Conservation (phyloP, 2,329 filamentous ascomycete species). For the Penicillium sp. region DNA sequence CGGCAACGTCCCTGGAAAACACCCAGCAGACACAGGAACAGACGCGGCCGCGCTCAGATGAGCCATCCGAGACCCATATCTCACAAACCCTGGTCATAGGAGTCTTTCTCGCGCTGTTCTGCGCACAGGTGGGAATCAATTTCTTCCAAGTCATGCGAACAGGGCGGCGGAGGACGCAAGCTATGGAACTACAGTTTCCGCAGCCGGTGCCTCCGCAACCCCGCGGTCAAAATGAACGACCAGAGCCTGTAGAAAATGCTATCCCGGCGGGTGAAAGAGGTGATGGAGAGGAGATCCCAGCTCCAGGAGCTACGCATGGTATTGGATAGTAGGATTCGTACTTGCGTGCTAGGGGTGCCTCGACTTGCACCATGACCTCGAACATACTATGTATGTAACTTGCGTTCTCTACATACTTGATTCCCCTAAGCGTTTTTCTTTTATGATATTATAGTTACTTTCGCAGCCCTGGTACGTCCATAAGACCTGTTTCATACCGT, state of each 20-base stretch:
- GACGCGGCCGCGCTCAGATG: background rate
- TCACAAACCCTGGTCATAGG: conserved; percentile 33
- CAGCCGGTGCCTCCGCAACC: conserved; percentile 18
- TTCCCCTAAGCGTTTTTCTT: background rate
- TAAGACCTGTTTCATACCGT: too few relatives aligned
- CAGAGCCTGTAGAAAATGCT: background rate
- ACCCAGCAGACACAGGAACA: conserved; percentile 3
- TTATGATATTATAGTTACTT: background rate
- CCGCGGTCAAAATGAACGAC: conserved; percentile 3
- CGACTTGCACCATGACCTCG: background rate
- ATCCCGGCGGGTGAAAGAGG: background rate
- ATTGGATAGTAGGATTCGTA: background rate
- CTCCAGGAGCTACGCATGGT: background rate
- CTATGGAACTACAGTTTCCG: conserved; percentile 22
- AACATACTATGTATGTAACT: background rate
- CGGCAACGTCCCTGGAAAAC: conserved; percentile 6
- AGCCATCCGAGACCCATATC: conserved; percentile 23
- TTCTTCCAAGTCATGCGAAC: conserved; percentile 26
- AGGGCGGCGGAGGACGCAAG: conserved; percentile 21
- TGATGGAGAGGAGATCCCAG: background rate
- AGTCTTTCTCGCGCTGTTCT: conserved; percentile 30
- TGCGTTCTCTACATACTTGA: background rate
- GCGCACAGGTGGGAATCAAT: conserved; percentile 29
- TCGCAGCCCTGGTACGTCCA: too few relatives aligned
- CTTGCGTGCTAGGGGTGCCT: background rate